Evolutionary conservation across 75 land plant species (phyloP), one percentile per base, ranked within the genome.

Genomic region (Pinus tabuliformis): DNA sequence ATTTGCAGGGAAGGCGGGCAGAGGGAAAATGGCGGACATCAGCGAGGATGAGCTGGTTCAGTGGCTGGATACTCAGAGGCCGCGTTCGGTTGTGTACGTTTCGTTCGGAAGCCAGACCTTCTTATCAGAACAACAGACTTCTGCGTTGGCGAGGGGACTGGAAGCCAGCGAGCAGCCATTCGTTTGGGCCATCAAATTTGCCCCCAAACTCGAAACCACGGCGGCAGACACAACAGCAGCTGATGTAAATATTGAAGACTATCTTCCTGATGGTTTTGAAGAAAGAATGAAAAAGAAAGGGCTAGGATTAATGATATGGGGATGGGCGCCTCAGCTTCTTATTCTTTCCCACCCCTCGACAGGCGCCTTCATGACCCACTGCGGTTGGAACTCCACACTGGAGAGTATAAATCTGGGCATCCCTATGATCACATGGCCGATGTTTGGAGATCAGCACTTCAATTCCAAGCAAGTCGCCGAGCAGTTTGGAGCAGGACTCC

Each of bases 41-140:
- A 65, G 49, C 45, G 70, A 65, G 28, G 70, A 65, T 1, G 15
- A 65, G 70, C 45, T 65, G 21, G 20, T 65, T 5, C 45, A 56
- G 54, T 91, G 90, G 93, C 77, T 91, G 0, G 88, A 88, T 49
- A 6, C 37, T 12, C 81, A 79, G 1, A 8, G 63, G 6, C 75
- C 78, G 26, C 17, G n/a, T 11, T 87, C 91, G 0, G 87, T 91
- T 58, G 75, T 85, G 1, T 91, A 83, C 78, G 75, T 91, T 16
- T 86, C 89, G 22, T 91, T 91, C 45, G 94, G 94, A 6, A 89
- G 89, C 24, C 80, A 79, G 52, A 81, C 79, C 66, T 76, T 75
- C 26, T 73, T 85, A 1, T 77, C 77, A 11, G 56, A 62, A 3
- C 28, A 59, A 17, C 94, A 91, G 57, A 83, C 81, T 80, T 76